Base-by-base conservation (phyloP, 179 eudicot genomes). In the Beta corolliflora region DNA sequence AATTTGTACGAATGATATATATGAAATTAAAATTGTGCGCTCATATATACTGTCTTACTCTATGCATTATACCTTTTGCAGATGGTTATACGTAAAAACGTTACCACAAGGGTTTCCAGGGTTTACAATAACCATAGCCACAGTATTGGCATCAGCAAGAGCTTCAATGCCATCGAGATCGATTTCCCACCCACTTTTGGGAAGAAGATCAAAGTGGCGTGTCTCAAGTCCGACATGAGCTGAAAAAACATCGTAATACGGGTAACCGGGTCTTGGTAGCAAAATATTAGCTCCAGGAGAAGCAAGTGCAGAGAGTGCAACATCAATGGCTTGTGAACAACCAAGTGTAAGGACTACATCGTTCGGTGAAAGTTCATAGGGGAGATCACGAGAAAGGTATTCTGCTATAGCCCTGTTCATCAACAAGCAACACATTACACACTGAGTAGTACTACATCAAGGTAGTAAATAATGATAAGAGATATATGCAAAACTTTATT, bases 51-150 rank as follows among this genome's bases (percentile, higher is more conserved):
- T 36, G 41, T 36, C 41, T 36, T 2, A 36, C 41, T 36, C 41
- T 36, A 64, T 16, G 23, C 53, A 48, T 12, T 14, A 29, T 55
- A 84, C 89, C 87, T 87, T 80, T 50, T 84, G 76, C 18, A 83
- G 69, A 69, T 83, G 85, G 0, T 75, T 11, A 44, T 75, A 75
- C 3, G 80, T 79, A 74, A 73, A 83, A 46, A 83, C 85, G 72
- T 75, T 82, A 48, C 83, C 85, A 66, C 85, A 83, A 79, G 85
- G 85, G 65, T 83, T 83, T 5, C 85, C 85, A 16, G 85, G 85
- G 63, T 83, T 83, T 10, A 83, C 69, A 1, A 83, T 41, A 69
- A 79, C 85, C 76, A 83, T 79, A 41, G 82, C 82, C 1, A 79
- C 80, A 4, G 85, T 83, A 23, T 83, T 83, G 0, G 76, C 53